Conservation (phyloP, 1,139 yeast species). For the Nadsonia commutata region DNA sequence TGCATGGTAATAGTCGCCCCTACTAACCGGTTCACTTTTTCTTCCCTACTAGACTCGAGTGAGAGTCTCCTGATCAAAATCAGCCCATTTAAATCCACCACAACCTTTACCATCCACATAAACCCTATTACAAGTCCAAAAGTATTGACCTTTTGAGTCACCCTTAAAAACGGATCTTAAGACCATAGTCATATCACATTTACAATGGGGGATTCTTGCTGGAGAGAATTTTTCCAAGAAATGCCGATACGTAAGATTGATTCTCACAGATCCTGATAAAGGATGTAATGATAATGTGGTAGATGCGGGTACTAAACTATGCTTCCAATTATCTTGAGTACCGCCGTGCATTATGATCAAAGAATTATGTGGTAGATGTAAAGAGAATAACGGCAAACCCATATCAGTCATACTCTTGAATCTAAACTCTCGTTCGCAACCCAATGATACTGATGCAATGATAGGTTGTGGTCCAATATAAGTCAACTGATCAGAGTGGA, state of each 20-base stretch:
- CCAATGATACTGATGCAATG: conserved; percentile 52
- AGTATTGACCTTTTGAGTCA: conserved; percentile 25
- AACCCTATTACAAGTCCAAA: conserved; percentile 33
- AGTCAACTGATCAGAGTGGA: conserved; percentile 61
- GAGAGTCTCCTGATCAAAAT: not conserved
- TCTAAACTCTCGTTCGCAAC: conserved; percentile 52
- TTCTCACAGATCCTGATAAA: conserved; percentile 34
- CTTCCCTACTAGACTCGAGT: not conserved
- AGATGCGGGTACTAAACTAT: conserved; percentile 32
- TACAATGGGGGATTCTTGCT: conserved; percentile 35
- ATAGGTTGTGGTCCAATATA: conserved; percentile 55
- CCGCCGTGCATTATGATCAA: conserved; percentile 60
- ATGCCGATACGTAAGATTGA: conserved; percentile 51
- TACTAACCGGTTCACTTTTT: not conserved
- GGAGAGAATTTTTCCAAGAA: conserved; percentile 26
- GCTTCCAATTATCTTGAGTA: conserved; percentile 59
- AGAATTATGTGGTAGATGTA: conserved; percentile 52
- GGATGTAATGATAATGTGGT: conserved; percentile 28
- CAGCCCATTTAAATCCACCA: conserved; percentile 4
- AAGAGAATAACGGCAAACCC: conserved; percentile 28
- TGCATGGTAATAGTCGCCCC: too few relatives aligned
- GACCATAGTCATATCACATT: conserved; percentile 31
- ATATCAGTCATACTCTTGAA: conserved; percentile 25
- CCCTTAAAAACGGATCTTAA: conserved; percentile 27
- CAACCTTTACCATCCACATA: conserved; percentile 19